Base-by-base conservation (phyloP, 345 rosid species). In the Leavenworthia alabamica region DNA sequence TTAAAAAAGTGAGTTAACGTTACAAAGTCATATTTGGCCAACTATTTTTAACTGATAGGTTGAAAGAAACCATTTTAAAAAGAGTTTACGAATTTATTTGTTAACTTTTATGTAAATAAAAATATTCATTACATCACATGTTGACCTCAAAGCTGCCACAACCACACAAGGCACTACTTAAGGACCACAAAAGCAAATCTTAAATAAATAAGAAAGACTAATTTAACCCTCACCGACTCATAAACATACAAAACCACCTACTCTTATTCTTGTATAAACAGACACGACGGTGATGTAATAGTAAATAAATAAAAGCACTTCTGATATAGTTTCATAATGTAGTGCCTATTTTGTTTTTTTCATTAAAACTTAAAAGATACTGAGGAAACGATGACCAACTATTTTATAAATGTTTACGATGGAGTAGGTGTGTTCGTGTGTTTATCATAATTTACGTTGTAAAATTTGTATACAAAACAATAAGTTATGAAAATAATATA, bases 151-250 rank as follows among this genome's bases (percentile, higher is more conserved):
- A 47, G 31, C 40, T 24, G 45, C 22, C 33, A 32, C 8, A 12
- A 17, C 56, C 46, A 57, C 46, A 57, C 55, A 14, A 46, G 28
- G 5, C 56, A 56, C 60, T 41, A 50, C 3, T 8, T 43, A 16
- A 41, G 3, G 12, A 60, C 61, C 67, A 68, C 61, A 43, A n/a
- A 60, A 68, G 8, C 73, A 53, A 23, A 29, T 58, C 56, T 48
- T 13, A 16, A 19, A 11, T 13, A 16, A 19, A 11, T 0, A 4
- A 2, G 13, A 31, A 62, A 24, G 62, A 70, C 69, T 17, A 63
- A 56, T 54, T 4, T 64, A 33, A 49, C 75, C 75, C 28, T 62
- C 65, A 71, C 70, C 70, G 33, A 71, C 75, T 64, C 64, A 41
- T 37, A 56, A 31, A 56, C 19, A 40, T 49, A 63, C 75, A 70